A percentile compares a stretch with the other conserved stretches of the same genome.
Evolutionary conservation across 1,284 basidiomycete species (phyloP).

Genomic region (Apiotrichum laibachii): DNA sequence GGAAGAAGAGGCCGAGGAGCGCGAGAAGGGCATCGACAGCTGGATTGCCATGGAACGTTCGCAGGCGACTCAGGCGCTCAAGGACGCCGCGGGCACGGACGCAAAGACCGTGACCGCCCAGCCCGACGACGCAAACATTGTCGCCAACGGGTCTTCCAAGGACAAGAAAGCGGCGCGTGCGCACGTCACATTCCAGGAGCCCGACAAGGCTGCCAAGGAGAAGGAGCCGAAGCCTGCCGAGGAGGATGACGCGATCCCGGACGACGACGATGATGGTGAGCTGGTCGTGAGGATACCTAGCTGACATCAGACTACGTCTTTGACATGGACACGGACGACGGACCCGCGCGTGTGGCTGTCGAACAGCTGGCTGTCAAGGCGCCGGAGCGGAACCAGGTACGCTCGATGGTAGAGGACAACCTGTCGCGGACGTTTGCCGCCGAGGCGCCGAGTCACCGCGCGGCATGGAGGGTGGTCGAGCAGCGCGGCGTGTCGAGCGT

Average conservation of each 20-base stretch:
- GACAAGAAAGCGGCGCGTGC: slow-evolving; percentile 10
- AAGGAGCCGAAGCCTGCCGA: slow-evolving; percentile 11
- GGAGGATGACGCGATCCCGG: slow-evolving; percentile 15
- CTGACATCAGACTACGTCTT: slow-evolving; percentile 45
- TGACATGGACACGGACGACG: slow-evolving; percentile 48
- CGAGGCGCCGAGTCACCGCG: slow-evolving; percentile 48
- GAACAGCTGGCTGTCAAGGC: slow-evolving; percentile 4
- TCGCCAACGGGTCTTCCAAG: background rate
- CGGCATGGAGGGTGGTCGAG: slow-evolving; percentile 41
- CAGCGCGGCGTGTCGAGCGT: slow-evolving; percentile 23
- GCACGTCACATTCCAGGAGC: slow-evolving; percentile 16
- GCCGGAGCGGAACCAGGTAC: slow-evolving; percentile 17
- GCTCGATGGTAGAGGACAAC: slow-evolving; percentile 44
- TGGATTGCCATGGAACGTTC: slow-evolving; percentile 38
- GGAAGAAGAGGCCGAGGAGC: slow-evolving; percentile 21
- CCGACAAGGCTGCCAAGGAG: slow-evolving; percentile 11
- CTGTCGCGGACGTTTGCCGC: slow-evolving; percentile 47
- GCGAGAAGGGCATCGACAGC: slow-evolving; percentile 35
- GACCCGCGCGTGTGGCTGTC: background rate
- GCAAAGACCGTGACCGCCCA: slow-evolving; percentile 9
- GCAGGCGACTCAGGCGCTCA: slow-evolving; percentile 19
- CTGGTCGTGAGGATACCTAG: background rate
- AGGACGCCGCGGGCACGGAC: slow-evolving; percentile 18
- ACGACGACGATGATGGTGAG: slow-evolving; percentile 29
- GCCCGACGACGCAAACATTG: background rate